Base-by-base conservation (phyloP, 1,139 yeast genomes). In the Waltiozyma solani region DNA sequence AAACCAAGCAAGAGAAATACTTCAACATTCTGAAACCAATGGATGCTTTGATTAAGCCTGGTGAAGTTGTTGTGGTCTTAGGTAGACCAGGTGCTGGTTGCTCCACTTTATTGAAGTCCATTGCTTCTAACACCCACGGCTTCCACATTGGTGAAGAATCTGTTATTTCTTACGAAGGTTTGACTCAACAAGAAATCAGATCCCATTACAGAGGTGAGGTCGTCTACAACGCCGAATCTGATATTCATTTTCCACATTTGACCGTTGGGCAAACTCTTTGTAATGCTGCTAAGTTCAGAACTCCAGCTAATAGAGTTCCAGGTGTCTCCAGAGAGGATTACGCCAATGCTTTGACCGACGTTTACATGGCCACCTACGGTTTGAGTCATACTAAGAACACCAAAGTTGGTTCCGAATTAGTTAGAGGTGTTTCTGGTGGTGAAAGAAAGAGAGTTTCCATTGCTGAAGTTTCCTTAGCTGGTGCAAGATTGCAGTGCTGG, bases 21-120 rank as follows among this genome's bases (percentile, higher is more conserved):
- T 53, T 76, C 67, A 78, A 79, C 43, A 82, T 82, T 44, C 60
- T 52, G 49, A 72, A 75, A 51, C 67, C 79, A 19, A 76, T 80
- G 77, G 84, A 80, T 47, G 89, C 82, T 22, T 51, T 77, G 7
- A 64, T 79, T 45, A 63, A 66, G 34, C 82, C 91, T 1, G 89
- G 94, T 40, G 84, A 81, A 50, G 65, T 83, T 39, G 72, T 84
- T 5, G 85, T 83, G 37, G 93, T 82, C 1, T 61, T 82, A 32
- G 93, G 93, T 34, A 73, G 89, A 56, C 93, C 93, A 0, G 93
- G 93, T 53, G 75, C 89, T 22, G 95, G 95, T 42, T 84, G 94
- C 59, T 72, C 94, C 2, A 82, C 95, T 2, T 69, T 82, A 38
- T 62, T 84, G 51, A 82, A 81, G 52, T 71, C 91, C 1, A 69